These are phyloP conservation scores for Aspergillus taichungensis DNA, from an alignment of 495 filamentous ascomycete species.

Conservation along the genomic window DNA sequence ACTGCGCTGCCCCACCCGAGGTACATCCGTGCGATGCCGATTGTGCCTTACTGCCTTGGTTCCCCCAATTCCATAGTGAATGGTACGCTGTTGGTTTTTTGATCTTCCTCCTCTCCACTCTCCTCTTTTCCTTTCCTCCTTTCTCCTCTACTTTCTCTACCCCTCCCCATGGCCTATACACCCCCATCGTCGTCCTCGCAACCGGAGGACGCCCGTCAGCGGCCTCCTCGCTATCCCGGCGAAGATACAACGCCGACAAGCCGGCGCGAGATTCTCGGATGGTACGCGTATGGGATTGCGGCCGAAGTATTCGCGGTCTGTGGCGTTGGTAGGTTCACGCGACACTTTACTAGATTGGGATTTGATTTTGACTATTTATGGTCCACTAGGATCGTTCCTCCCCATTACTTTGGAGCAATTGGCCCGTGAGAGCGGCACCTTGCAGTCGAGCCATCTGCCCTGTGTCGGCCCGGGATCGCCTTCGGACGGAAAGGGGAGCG, in stretches of 20 bases:
- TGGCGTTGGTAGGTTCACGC: constrained; percentile 42
- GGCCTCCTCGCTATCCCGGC: constrained; percentile 51
- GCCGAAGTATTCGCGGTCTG: constrained; percentile 91
- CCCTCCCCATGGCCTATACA: constrained; percentile 9
- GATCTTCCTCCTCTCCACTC: not conserved
- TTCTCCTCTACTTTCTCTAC: constrained; percentile 2
- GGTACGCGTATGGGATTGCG: constrained; percentile 86
- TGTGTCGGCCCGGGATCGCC: constrained; percentile 27
- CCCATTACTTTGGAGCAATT: constrained; percentile 83
- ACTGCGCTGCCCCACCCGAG: too few species aligned
- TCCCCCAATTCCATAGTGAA: too few species aligned
- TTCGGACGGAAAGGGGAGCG: constrained; percentile 40
- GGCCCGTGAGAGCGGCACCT: constrained; percentile 70
- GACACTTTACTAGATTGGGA: too few species aligned
- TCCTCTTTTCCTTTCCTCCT: constrained; percentile 9
- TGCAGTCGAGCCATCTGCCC: constrained; percentile 44
- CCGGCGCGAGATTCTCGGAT: constrained; percentile 70
- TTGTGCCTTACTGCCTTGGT: too few species aligned
- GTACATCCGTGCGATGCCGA: constrained; percentile 1
- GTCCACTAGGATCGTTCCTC: constrained; percentile 64
- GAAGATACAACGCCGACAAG: constrained; percentile 80
- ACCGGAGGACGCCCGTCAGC: constrained; percentile 20
- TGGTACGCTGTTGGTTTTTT: not conserved
- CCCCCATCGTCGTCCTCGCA: constrained; percentile 9
- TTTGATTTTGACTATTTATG: too few species aligned